Evolutionary conservation across 202 grass and related monocot species (phyloP), one percentile per base, ranked within the genome.

Genomic region (Miscanthus sacchariflorus): DNA sequence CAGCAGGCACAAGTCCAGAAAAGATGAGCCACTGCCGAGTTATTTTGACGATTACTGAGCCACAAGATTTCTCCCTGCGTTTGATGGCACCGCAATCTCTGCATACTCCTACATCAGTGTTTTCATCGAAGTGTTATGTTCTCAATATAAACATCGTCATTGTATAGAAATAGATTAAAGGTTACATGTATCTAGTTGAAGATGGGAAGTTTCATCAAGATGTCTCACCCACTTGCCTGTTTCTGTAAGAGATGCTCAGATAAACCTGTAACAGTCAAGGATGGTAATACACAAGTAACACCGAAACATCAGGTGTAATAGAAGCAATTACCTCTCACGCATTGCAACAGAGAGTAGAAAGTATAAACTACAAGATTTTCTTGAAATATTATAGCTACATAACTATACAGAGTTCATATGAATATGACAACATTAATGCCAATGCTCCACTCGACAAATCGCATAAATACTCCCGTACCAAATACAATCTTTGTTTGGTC

Each of bases 1-100:
- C 43, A 95, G 90, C 78, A 96, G 97, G 86, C 94, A 88, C 71
- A 99, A 92, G 68, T 99, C 97, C 19, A 92, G 83, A 87, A 99
- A 99, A 92, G 97, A 96, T 69, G 92, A 92, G 33, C 87, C 54
- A 3, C 54, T 91, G 81, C 84, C 88, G 4, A 79, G 30, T 86
- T 94, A 97, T 79, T 77, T 81, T 30, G 69, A 81, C 15, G 77
- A 74, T 19, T 87, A 80, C 78, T 81, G 68, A 80, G 17, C 39
- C 39, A 48, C 63, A 27, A 63, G 36, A 76, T 76, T 56, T 61
- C 72, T 38, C 28, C 45, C 74, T 40, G 5, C 33, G 3, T 15
- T 18, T 17, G 40, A 79, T 30, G 39, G 58, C 61, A 74, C 43
- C 13, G 6, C 7, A 36, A 1, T 61, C 36, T 85, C 70, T 59